Conservation (phyloP, 1,139 yeast genomes). For the Suhomyces coccinellae region DNA sequence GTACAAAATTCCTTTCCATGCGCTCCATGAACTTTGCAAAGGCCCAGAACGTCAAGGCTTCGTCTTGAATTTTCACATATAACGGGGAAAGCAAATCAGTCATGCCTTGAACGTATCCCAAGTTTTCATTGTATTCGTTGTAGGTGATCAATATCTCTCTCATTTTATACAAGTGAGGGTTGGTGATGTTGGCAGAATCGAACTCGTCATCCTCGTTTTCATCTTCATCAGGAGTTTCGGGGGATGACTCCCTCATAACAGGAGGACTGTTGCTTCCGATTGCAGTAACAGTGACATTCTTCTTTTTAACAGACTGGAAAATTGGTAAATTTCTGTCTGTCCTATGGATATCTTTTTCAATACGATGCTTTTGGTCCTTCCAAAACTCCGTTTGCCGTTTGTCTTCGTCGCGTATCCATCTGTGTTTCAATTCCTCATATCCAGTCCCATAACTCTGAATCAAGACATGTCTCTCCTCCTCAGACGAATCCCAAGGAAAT, state of each 20-base stretch:
- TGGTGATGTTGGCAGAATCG: conserved; percentile 53
- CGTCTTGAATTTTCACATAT: conserved; percentile 77
- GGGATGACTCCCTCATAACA: conserved; percentile 28
- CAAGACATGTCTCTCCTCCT: conserved; percentile 63
- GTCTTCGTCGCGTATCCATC: conserved; percentile 63
- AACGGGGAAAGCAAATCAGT: conserved; percentile 87
- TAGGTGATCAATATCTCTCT: conserved; percentile 82
- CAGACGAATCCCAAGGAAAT: conserved; percentile 84
- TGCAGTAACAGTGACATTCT: conserved; percentile 11
- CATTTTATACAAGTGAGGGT: conserved; percentile 68
- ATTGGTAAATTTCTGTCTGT: conserved; percentile 79
- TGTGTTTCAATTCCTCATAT: conserved; percentile 64
- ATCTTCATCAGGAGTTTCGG: conserved; percentile 48
- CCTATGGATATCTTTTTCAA: conserved; percentile 90
- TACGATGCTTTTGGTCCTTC: conserved; percentile 84
- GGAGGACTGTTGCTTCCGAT: conserved; percentile 9
- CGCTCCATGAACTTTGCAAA: conserved; percentile 87
- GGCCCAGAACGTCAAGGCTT: conserved; percentile 82
- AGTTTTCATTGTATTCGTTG: conserved; percentile 75
- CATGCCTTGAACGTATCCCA: conserved; percentile 99
- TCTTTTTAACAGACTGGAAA: conserved; percentile 50
- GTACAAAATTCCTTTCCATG: conserved; percentile 90
- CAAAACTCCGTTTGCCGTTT: conserved; percentile 69
- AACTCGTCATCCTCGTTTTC: conserved; percentile 30
- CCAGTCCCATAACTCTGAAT: conserved; percentile 58